phyloP scores from a whole-genome alignment of 1,284 basidiomycete genomes.

The Boletus mariae region DNA sequence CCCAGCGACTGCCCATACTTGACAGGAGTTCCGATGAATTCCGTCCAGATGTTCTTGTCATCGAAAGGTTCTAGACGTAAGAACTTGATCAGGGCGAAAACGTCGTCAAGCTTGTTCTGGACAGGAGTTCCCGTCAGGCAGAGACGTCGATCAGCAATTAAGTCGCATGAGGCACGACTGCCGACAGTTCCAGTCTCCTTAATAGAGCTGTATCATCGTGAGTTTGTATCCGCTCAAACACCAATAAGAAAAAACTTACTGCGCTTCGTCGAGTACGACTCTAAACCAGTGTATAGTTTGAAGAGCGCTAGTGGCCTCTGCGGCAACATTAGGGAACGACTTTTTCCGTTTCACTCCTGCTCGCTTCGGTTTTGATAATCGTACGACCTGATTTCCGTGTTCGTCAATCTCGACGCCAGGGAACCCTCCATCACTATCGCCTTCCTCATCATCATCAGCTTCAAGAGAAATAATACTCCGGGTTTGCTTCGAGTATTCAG shows the following conservation, averaged over 20 bases:
- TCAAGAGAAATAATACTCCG: conserved; percentile 54
- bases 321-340: conserved; percentile 44
- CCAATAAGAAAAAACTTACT: conserved; percentile 55
- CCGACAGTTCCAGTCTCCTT: conserved; percentile 95
- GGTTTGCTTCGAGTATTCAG: conserved; percentile 90
- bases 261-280: conserved; percentile 96
- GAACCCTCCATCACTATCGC: conserved; percentile 59
- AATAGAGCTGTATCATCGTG: conserved; percentile 69
- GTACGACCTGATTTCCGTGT: conserved; percentile 58
- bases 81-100: conserved; percentile 96
- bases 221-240: conserved; percentile 3
- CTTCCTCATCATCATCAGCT: conserved; percentile 65
- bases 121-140: conserved; percentile 97
- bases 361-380: conserved; percentile 57
- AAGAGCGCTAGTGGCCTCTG: conserved; percentile 78
- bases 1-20: conserved; percentile 91
- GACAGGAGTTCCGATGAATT: conserved; percentile 88
- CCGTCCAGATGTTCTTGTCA: conserved; percentile 90
- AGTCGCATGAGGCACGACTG: conserved; percentile 91
- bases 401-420: conserved; percentile 67
- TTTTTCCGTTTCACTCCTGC: conserved; percentile 66
- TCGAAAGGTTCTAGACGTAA: conserved; percentile 89
- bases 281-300: conserved; percentile 98
- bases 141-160: conserved; percentile 89
- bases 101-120: conserved; percentile 98